Base-by-base conservation (phyloP, 1,139 yeast species). In the Suhomyces atakaporum region DNA sequence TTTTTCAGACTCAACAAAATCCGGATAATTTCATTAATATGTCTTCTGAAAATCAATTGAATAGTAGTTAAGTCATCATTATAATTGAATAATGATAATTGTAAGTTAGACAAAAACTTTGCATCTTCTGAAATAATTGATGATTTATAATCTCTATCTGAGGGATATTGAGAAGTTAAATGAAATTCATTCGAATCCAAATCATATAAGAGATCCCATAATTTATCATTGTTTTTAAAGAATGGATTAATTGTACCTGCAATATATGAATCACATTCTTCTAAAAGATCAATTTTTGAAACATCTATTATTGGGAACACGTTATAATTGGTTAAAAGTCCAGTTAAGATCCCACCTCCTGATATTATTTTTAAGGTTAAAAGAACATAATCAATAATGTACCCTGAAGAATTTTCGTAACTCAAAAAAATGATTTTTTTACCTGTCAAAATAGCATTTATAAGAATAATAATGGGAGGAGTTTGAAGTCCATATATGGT, bases 211-310 rank as follows among this genome's bases (percentile, higher is more conserved):
- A 80, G 56, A 50, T 80, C 86, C 83, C 84, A 80, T 28, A 70
- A 49, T 39, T 64, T 66, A 27, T 79, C 79, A 48, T 78, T 81
- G 34, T 66, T 60, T 44, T 77, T 78, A 61, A 80, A 80, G 37
- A 82, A 79, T 9, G 84, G 84, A 55, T 81, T 80, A 45, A 80
- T 79, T 32, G 82, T 81, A 8, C 86, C 86, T 4, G 85, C 86
- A 50, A 80, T 64, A 54, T 62, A 80, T 16, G 80, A 77, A 13
- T 69, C 73, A 42, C 80, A 74, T 40, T 66, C 62, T 42, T 75
- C 70, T 45, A 80, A 58, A 14, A 77, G 66, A 43, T 78, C 84
- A 16, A 77, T 75, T 46, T 79, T 78, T 23, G 81, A 75, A 16
- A 80, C 74, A 49, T 81, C 85, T 2, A 81, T 69, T 40, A 79